phyloP scores from a whole-genome alignment of 2,329 filamentous ascomycete species.

The Didymella keratinophila region DNA sequence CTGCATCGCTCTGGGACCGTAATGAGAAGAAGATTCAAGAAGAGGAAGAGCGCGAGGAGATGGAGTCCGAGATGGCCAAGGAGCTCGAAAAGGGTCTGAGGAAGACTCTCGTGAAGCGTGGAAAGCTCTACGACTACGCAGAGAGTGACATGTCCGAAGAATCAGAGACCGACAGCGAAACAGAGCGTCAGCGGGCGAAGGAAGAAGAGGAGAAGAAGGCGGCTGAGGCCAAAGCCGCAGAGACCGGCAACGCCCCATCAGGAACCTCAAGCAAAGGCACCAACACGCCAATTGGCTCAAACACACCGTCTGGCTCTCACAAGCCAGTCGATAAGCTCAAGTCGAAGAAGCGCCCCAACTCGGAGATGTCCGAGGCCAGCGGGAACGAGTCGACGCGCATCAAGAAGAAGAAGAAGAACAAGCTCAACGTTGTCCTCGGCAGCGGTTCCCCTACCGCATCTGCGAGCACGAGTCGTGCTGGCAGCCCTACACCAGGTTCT shows the following conservation, averaged over 20 bases:
- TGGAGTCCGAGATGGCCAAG: constrained; percentile 73
- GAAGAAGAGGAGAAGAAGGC: constrained; percentile 61
- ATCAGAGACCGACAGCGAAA: constrained; percentile 64
- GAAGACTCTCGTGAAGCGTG: constrained; percentile 82
- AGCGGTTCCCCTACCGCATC: constrained; percentile 66
- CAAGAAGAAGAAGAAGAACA: constrained; percentile 69
- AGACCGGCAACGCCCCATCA: constrained; percentile 56
- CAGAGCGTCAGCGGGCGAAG: constrained; percentile 67
- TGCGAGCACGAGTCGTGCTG: constrained; percentile 65
- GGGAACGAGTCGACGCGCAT: constrained; percentile 88
- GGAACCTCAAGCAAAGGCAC: constrained; percentile 74
- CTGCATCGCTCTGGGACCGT: constrained; percentile 83
- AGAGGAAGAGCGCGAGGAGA: constrained; percentile 71
- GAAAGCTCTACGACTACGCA: constrained; percentile 87
- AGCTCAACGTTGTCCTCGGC: constrained; percentile 59
- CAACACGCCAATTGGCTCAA: constrained; percentile 61
- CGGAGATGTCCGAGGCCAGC: constrained; percentile 87
- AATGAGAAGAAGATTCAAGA: constrained; percentile 65
- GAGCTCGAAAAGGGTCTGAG: constrained; percentile 78
- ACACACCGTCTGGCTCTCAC: constrained; percentile 58
- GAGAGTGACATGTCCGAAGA: constrained; percentile 68
- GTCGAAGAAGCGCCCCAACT: constrained; percentile 82
- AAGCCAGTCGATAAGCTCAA: constrained; percentile 58
- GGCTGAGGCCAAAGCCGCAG: constrained; percentile 56
- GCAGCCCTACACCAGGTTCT: constrained; percentile 51